Conservation (phyloP, 2,329 filamentous ascomycete genomes). For the Aureobasidium leucospermi region DNA sequence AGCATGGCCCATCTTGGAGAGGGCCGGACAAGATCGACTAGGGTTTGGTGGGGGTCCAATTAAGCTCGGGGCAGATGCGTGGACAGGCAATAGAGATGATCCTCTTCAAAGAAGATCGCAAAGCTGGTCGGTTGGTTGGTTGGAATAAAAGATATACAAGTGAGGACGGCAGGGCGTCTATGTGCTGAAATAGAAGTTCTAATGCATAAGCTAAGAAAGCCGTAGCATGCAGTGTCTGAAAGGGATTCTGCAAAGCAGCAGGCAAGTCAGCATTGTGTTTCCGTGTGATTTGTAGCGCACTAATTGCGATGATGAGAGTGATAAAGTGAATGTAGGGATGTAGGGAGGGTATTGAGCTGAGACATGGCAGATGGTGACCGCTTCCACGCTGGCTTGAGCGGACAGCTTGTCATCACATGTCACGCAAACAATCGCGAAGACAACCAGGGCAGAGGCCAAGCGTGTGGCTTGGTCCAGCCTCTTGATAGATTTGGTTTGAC, state of each 20-base stretch:
- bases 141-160: not conserved
- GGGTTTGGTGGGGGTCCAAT: not conserved
- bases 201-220: not conserved
- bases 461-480: slow-evolving; percentile 9
- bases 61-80: not conserved
- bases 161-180: slow-evolving; percentile 14
- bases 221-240: not conserved
- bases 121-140: not conserved
- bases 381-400: not conserved
- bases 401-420: not conserved
- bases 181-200: slow-evolving; percentile 12
- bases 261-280: not conserved
- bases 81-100: not conserved
- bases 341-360: not conserved
- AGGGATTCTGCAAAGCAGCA: not conserved
- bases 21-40: not conserved
- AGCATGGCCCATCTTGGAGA: not conserved
- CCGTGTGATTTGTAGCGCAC: not conserved
- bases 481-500: not conserved
- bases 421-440: slow-evolving; percentile 2
- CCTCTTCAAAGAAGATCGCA: not conserved
- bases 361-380: not conserved
- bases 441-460: not conserved
- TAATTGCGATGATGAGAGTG: not conserved
- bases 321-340: not conserved